These are phyloP conservation scores for Neurospora sp. DNA, from an alignment of 2,329 filamentous ascomycete genomes.

Conservation along the genomic window DNA sequence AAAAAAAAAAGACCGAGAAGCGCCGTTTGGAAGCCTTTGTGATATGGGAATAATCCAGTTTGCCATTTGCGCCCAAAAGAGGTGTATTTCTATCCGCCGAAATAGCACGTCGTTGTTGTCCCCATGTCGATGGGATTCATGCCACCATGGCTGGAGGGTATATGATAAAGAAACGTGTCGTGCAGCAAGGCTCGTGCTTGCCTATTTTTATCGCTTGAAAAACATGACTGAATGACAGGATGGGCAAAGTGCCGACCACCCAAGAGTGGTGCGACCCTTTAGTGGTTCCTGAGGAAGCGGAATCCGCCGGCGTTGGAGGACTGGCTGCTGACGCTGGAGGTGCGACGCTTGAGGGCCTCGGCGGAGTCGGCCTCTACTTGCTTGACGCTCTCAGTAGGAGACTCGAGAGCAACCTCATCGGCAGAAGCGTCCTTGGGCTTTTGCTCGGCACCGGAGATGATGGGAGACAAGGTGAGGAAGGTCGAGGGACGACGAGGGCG, in stretches of 20 bases:
- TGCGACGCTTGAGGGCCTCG: conserved; percentile 33
- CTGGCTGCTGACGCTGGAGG: conserved; percentile 43
- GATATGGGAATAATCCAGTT: background rate
- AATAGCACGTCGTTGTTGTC: background rate
- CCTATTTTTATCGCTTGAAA: background rate
- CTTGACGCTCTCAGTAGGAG: conserved; percentile 12
- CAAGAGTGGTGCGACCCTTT: background rate
- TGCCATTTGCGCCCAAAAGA: background rate
- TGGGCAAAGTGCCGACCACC: background rate
- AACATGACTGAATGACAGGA: background rate
- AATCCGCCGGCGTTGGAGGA: conserved; percentile 25
- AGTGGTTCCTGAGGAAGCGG: conserved; percentile 39
- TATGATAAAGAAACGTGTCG: background rate
- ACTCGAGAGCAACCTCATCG: conserved; percentile 24
- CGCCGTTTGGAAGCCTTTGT: background rate
- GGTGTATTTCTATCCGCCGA: background rate
- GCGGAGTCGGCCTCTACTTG: conserved; percentile 7
- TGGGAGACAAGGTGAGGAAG: conserved; percentile 51
- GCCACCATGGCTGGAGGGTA: background rate
- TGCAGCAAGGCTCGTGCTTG: background rate
- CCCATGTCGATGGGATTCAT: background rate
- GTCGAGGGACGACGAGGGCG: conserved; percentile 22
- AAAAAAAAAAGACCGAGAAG: background rate
- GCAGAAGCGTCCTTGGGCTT: conserved; percentile 17
- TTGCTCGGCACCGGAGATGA: conserved; percentile 44